Conservation (phyloP, 768 basidiomycete species). For the Lentinula sp. region DNA sequence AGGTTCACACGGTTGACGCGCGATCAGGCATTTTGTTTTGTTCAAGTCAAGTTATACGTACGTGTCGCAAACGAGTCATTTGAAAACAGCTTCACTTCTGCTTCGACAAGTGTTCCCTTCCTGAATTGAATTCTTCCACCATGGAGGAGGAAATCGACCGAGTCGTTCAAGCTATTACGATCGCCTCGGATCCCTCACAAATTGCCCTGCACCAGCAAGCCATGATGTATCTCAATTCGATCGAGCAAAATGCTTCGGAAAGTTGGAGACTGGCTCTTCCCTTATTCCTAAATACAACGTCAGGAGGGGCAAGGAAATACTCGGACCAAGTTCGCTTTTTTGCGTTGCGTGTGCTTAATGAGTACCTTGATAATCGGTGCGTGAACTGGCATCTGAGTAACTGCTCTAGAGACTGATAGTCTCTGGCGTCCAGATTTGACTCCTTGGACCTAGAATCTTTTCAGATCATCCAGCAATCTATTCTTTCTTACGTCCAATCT, state of each 20-base stretch:
- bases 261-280: slow-evolving; percentile 80
- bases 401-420: not conserved
- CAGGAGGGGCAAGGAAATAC: slow-evolving; percentile 62
- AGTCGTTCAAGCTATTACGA: slow-evolving; percentile 78
- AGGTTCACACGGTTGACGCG: not conserved
- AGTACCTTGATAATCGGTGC: slow-evolving; percentile 79
- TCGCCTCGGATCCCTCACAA: slow-evolving; percentile 79
- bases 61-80: slow-evolving; percentile 6
- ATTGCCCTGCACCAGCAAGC: slow-evolving; percentile 77
- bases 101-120: not conserved
- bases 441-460: slow-evolving; percentile 67
- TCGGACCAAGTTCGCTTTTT: slow-evolving; percentile 73
- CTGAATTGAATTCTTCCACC: slow-evolving; percentile 1
- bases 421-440: slow-evolving; percentile 42
- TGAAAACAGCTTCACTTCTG: not conserved
- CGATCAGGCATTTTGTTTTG: not conserved
- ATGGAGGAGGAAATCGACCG: slow-evolving; percentile 78
- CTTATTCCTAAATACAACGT: slow-evolving; percentile 59
- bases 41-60: not conserved
- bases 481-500: slow-evolving; percentile 77
- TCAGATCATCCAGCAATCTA: slow-evolving; percentile 64
- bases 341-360: slow-evolving; percentile 73
- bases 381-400: slow-evolving; percentile 20
- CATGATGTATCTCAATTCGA: slow-evolving; percentile 69
- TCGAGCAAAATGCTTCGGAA: slow-evolving; percentile 69